A percentile compares a stretch with the other conserved stretches of the same genome.
phyloP scores from a whole-genome alignment of 73 alveolate genomes.

The Durusdinium trenchii region DNA sequence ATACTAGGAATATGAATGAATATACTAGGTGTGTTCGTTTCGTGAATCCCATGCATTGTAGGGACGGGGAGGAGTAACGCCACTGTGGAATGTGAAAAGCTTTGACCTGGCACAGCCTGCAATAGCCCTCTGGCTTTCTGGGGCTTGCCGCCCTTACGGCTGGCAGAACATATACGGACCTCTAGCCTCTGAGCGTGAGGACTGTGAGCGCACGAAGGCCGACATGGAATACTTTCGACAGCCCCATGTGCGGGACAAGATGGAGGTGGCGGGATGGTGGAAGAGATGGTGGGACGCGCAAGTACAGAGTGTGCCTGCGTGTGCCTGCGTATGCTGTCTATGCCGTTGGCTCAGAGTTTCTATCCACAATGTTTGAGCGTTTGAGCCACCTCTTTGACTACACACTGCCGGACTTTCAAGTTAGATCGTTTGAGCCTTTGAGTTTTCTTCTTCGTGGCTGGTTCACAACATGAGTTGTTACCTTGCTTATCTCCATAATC shows the following conservation, averaged over 20 bases:
- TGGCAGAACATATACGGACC: not conserved
- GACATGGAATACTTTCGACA: constrained; percentile 91
- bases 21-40: too few relatives aligned
- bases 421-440: not conserved
- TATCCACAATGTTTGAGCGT: not conserved
- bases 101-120: not conserved
- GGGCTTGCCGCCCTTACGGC: not conserved
- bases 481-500: too few relatives aligned
- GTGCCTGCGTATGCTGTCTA: not conserved
- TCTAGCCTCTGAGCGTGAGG: not conserved
- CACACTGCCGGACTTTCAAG: too few relatives aligned
- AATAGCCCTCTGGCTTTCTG: too few relatives aligned
- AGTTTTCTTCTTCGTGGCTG: too few relatives aligned
- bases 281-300: not conserved
- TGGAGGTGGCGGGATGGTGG: constrained; percentile 18
- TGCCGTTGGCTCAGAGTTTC: not conserved
- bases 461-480: too few relatives aligned
- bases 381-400: too few relatives aligned
- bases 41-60: too few relatives aligned
- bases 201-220: constrained; percentile 66
- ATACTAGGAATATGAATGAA: too few relatives aligned
- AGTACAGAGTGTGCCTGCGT: not conserved
- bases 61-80: not conserved
- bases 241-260: constrained; percentile 71
- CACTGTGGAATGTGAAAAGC: not conserved